These are phyloP conservation scores for Alnus rubra DNA, from an alignment of 306 rosid species.

Conservation along the genomic window DNA sequence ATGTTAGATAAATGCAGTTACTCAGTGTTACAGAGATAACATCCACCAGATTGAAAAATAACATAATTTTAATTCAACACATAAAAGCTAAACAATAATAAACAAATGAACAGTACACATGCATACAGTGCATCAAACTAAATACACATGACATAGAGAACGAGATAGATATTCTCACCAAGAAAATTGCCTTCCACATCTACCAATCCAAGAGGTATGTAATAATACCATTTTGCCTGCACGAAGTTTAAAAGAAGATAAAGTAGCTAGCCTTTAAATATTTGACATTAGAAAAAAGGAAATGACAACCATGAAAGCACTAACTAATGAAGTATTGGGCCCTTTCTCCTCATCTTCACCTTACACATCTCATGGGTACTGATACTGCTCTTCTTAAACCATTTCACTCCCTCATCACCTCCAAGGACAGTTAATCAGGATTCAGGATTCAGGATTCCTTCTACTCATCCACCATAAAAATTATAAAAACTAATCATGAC, in stretches of 20 bases:
- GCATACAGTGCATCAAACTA: background rate
- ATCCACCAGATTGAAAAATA: background rate
- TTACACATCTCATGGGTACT: background rate
- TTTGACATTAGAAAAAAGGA: background rate
- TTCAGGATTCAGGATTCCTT: constrained; percentile 4
- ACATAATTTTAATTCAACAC: background rate
- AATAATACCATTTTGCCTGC: constrained; percentile 92
- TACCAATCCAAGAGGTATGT: constrained; percentile 74
- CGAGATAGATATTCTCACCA: constrained; percentile 45
- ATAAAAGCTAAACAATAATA: background rate
- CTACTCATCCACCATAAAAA: background rate
- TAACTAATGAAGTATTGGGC: constrained; percentile 2
- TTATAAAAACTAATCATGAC: background rate
- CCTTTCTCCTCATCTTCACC: background rate
- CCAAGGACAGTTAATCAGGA: background rate
- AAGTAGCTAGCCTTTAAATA: constrained; percentile 13
- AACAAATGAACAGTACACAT: constrained; percentile 1
- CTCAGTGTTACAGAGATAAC: background rate
- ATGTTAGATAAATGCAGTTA: background rate
- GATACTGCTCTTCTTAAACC: background rate
- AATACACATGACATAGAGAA: background rate
- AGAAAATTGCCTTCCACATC: constrained; percentile 97
- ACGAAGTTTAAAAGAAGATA: constrained; percentile 18
- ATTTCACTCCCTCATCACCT: background rate
- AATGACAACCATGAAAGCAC: background rate